Percentiles rank a stretch among this genome's conserved stretches.
These are phyloP conservation scores for Plantago coronopus DNA, from an alignment of 305 asterid species.

Conservation along the genomic window DNA sequence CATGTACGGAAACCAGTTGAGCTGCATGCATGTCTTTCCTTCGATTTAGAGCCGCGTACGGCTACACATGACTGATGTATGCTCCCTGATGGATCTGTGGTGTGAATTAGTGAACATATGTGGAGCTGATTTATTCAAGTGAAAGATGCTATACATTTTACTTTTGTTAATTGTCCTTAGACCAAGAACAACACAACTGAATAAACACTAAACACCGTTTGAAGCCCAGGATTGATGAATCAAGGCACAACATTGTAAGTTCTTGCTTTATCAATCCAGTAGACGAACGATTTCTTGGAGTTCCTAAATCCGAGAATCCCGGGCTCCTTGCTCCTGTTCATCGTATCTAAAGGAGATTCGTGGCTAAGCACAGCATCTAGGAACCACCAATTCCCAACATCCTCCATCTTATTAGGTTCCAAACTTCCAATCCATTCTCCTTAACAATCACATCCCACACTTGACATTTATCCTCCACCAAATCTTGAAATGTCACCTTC, in stretches of 20 bases:
- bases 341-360: background rate
- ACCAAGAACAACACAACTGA: too few species aligned
- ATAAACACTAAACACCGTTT: too few species aligned
- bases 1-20: too few species aligned
- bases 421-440: slow-evolving; percentile 7
- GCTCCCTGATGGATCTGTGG: too few species aligned
- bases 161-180: too few species aligned
- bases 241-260: slow-evolving; percentile 2
- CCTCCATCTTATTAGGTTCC: background rate
- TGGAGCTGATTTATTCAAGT: background rate
- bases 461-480: slow-evolving; percentile 48
- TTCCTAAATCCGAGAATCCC: slow-evolving; percentile 5
- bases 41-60: too few species aligned
- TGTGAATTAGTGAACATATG: background rate
- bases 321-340: slow-evolving; percentile 9
- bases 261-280: slow-evolving; percentile 6
- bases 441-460: slow-evolving; percentile 20
- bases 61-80: too few species aligned
- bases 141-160: too few species aligned
- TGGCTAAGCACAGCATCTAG: background rate
- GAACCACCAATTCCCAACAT: slow-evolving; percentile 8
- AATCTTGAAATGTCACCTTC: slow-evolving; percentile 25
- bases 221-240: too few species aligned
- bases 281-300: background rate
- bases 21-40: too few species aligned